phyloP scores from a whole-genome alignment of 768 basidiomycete genomes.

The Hygrocybe coccinea region DNA sequence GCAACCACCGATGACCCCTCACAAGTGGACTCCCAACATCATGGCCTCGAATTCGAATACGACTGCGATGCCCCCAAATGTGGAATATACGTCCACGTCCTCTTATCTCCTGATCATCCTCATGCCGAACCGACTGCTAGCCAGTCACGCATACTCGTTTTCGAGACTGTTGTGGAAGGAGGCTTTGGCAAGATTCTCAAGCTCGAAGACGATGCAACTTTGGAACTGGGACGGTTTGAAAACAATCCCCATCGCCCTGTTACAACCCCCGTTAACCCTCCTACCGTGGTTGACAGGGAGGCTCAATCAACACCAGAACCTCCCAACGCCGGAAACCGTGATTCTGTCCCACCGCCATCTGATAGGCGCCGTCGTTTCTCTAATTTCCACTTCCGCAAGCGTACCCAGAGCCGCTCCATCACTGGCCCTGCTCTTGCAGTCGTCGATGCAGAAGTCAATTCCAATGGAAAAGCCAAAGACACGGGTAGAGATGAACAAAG shows the following conservation, averaged over 20 bases:
- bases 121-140: slow-evolving; percentile 36
- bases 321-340: slow-evolving; percentile 7
- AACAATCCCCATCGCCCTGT: slow-evolving; percentile 21
- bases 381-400: slow-evolving; percentile 61
- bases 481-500: slow-evolving; percentile 44
- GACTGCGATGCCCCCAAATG: slow-evolving; percentile 88
- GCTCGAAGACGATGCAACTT: slow-evolving; percentile 69
- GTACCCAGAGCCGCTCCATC: slow-evolving; percentile 43
- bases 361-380: slow-evolving; percentile 55
- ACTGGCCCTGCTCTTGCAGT: slow-evolving; percentile 76
- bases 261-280: not conserved
- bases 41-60: slow-evolving; percentile 86
- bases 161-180: slow-evolving; percentile 65
- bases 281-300: not conserved
- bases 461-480: slow-evolving; percentile 31
- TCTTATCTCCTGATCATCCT: slow-evolving; percentile 61
- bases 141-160: slow-evolving; percentile 51
- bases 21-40: slow-evolving; percentile 47
- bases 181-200: slow-evolving; percentile 75
- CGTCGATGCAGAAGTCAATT: slow-evolving; percentile 61
- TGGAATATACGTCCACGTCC: slow-evolving; percentile 70
- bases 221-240: slow-evolving; percentile 79
- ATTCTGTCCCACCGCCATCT: slow-evolving; percentile 13
- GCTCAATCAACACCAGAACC: not conserved
- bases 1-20: slow-evolving; percentile 42